Evolutionary conservation across 768 basidiomycete genomes (phyloP).

Genomic region (Mycena alexandri): DNA sequence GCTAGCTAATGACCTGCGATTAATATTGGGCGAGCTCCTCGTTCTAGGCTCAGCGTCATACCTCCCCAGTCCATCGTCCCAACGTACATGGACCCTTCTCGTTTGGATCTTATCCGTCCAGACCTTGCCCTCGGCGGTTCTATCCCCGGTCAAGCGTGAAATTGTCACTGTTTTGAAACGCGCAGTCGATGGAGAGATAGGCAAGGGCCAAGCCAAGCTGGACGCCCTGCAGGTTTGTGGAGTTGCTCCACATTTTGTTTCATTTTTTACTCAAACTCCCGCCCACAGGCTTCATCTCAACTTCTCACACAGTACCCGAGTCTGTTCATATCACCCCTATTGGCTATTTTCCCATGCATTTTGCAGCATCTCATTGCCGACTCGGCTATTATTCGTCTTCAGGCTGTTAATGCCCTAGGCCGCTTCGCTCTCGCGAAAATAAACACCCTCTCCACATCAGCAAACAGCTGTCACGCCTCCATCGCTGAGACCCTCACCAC

Average conservation of each 20-base stretch:
- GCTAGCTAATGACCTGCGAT: slow-evolving; percentile 58
- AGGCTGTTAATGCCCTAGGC: slow-evolving; percentile 70
- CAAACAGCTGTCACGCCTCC: slow-evolving; percentile 27
- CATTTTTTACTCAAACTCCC: slow-evolving; percentile 5
- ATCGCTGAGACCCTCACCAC: slow-evolving; percentile 21
- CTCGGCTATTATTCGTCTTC: slow-evolving; percentile 52
- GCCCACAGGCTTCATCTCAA: slow-evolving; percentile 49
- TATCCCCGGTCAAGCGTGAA: slow-evolving; percentile 47
- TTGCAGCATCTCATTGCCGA: slow-evolving; percentile 48
- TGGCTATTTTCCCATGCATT: slow-evolving; percentile 59
- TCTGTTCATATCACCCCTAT: slow-evolving; percentile 63
- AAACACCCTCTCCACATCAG: slow-evolving; percentile 19
- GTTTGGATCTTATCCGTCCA: slow-evolving; percentile 65
- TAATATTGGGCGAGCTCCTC: slow-evolving; percentile 60
- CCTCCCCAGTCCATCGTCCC: slow-evolving; percentile 54
- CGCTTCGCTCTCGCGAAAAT: slow-evolving; percentile 64
- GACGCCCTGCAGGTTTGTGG: slow-evolving; percentile 48
- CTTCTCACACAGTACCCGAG: slow-evolving; percentile 56
- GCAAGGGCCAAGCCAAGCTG: slow-evolving; percentile 31
- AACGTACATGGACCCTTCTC: slow-evolving; percentile 61
- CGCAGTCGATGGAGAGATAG: slow-evolving; percentile 48
- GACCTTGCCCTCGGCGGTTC: slow-evolving; percentile 56
- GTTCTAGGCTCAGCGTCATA: slow-evolving; percentile 51
- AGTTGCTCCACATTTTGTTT: neutral
- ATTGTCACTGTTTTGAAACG: slow-evolving; percentile 53